These are phyloP conservation scores for Sugiyamaella neomexicana DNA, from an alignment of 1,139 yeast genomes.

Conservation along the genomic window DNA sequence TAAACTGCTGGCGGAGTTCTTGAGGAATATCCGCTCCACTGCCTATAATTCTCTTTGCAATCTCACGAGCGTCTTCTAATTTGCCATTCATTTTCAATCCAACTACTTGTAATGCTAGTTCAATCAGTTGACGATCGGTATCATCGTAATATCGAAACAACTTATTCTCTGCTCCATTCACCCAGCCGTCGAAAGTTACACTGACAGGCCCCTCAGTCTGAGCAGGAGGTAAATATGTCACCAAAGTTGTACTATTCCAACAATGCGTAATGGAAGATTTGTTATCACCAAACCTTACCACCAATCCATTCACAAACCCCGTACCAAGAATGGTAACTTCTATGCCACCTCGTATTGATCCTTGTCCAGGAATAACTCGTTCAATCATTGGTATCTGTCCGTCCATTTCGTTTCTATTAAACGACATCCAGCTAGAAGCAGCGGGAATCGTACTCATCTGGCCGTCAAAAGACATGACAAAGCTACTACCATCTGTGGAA, in stretches of 20 bases:
- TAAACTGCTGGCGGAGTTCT: conserved; percentile 4
- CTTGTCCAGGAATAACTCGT: conserved; percentile 86
- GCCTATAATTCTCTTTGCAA: conserved; percentile 72
- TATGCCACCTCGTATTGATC: conserved; percentile 90
- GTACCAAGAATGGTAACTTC: conserved; percentile 85
- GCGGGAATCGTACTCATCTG: conserved; percentile 2
- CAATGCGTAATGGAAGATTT: conserved; percentile 84
- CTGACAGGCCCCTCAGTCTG: conserved; percentile 81
- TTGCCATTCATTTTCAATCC: conserved; percentile 92
- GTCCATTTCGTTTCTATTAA: conserved; percentile 13
- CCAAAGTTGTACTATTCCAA: conserved; percentile 89
- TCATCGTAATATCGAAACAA: conserved; percentile 86
- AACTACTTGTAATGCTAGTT: conserved; percentile 84
- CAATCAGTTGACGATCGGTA: conserved; percentile 87
- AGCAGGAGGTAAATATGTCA: conserved; percentile 87
- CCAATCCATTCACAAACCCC: conserved; percentile 76
- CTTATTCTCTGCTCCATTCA: conserved; percentile 44
- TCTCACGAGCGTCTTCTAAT: conserved; percentile 83
- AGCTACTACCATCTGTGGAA: conserved; percentile 8
- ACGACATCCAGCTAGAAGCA: conserved; percentile 11
- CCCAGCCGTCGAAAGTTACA: conserved; percentile 61
- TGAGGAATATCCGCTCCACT: conserved; percentile 8
- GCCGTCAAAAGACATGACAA: conserved; percentile 4
- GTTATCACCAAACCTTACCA: conserved; percentile 80
- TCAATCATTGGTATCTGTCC: conserved; percentile 58